Conservation (phyloP, 192 early-diverging fungal species). For the Backusella westeae region DNA sequence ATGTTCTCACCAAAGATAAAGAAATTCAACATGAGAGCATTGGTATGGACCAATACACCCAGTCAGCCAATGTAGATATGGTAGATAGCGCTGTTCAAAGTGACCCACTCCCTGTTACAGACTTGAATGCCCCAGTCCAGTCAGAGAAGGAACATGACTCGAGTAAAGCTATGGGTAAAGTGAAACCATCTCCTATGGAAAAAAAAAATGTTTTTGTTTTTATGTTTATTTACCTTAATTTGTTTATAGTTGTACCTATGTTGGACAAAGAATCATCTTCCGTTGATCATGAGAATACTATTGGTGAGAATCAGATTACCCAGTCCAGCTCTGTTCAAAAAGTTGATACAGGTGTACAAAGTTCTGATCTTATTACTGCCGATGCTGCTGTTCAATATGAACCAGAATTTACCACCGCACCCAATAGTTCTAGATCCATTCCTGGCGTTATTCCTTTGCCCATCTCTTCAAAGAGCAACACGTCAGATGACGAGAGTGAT, state of each 20-base stretch:
- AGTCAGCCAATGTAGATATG: constrained; percentile 12
- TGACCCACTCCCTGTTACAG: not conserved
- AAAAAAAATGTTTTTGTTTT: not conserved
- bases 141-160: not conserved
- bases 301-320: not conserved
- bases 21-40: not conserved
- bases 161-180: not conserved
- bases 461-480: not conserved
- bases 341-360: constrained; percentile 1
- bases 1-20: constrained; percentile 7
- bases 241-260: constrained; percentile 5
- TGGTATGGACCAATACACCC: not conserved
- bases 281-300: not conserved
- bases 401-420: not conserved
- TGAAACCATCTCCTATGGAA: not conserved
- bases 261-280: not conserved
- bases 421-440: not conserved
- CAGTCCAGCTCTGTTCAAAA: not conserved
- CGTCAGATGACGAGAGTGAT: constrained; percentile 4
- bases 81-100: constrained; percentile 18
- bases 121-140: not conserved
- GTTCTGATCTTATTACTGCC: not conserved
- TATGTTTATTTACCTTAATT: not conserved
- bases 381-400: constrained; percentile 7
- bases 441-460: not conserved